Evolutionary conservation across 2,329 filamentous ascomycete genomes (phyloP).

Genomic region (Diaporthe sp.): DNA sequence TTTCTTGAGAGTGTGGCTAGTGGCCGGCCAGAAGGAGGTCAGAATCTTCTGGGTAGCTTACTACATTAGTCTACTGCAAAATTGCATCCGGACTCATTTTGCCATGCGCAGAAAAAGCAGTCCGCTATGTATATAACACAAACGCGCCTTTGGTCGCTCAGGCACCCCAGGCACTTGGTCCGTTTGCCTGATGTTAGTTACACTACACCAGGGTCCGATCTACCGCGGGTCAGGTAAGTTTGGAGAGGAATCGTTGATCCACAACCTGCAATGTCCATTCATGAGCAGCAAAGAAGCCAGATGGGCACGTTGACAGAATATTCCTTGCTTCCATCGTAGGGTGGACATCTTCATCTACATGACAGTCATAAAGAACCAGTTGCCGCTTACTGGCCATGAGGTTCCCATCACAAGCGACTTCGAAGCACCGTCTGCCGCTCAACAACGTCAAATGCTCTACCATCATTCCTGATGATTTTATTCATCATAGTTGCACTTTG

Average conservation of each 20-base stretch:
- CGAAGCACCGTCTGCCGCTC: not conserved
- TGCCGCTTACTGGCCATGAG: not conserved
- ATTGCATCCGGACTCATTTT: not conserved
- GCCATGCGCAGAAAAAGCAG: not conserved
- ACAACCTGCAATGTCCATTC: not conserved
- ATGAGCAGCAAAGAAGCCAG: not conserved
- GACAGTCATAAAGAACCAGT: not conserved
- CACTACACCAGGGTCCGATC: not conserved
- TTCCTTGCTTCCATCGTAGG: not conserved
- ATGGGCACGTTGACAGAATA: not conserved
- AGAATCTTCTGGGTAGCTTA: not conserved
- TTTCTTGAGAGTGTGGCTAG: not conserved
- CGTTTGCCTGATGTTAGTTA: not conserved
- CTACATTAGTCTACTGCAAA: not conserved
- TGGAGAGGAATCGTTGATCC: not conserved
- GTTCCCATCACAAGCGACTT: not conserved
- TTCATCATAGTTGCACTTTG: conserved; percentile 26
- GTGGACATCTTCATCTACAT: not conserved
- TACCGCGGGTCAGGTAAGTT: not conserved
- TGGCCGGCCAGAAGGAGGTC: not conserved
- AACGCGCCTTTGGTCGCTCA: not conserved
- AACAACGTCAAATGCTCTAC: not conserved
- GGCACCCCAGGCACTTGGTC: not conserved
- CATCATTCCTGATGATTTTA: not conserved
- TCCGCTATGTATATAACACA: not conserved